phyloP scores from a whole-genome alignment of 345 rosid species.

The Populus pruinosa region DNA sequence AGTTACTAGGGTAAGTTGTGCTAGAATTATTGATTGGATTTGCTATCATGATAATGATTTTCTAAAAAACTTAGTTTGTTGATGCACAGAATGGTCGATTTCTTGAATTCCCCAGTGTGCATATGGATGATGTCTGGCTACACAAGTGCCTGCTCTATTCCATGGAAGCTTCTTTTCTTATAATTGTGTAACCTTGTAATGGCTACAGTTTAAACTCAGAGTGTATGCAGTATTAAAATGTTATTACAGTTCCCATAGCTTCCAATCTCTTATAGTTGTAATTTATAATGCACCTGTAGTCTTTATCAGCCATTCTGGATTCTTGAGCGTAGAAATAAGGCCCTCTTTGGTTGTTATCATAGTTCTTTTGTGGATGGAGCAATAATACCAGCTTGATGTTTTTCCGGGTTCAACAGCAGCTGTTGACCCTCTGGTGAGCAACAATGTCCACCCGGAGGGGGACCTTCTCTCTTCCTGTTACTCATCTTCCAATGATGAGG shows the following conservation, averaged over 20 bases:
- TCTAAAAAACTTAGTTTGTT: neutral
- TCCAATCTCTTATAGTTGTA: neutral
- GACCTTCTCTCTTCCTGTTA: too few relatives aligned
- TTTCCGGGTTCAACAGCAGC: too few relatives aligned
- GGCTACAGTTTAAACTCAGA: neutral
- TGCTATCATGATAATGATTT: neutral
- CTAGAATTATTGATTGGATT: neutral
- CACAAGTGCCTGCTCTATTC: neutral
- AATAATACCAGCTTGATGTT: too few relatives aligned
- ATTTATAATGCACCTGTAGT: neutral
- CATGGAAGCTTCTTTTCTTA: neutral
- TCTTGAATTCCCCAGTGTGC: neutral
- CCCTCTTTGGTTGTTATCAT: too few relatives aligned
- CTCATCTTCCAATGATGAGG: too few relatives aligned
- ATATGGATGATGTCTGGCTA: neutral
- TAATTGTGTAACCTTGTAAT: neutral
- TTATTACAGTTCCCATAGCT: neutral
- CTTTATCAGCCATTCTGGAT: neutral
- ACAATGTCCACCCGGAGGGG: too few relatives aligned
- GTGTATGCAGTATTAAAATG: neutral
- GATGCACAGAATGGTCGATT: neutral
- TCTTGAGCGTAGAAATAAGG: neutral
- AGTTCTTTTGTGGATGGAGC: too few relatives aligned
- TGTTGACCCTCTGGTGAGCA: too few relatives aligned
- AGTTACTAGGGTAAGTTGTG: constrained; percentile 23